phyloP scores from a whole-genome alignment of 257 asterid genomes.

The Perilla frutescens region DNA sequence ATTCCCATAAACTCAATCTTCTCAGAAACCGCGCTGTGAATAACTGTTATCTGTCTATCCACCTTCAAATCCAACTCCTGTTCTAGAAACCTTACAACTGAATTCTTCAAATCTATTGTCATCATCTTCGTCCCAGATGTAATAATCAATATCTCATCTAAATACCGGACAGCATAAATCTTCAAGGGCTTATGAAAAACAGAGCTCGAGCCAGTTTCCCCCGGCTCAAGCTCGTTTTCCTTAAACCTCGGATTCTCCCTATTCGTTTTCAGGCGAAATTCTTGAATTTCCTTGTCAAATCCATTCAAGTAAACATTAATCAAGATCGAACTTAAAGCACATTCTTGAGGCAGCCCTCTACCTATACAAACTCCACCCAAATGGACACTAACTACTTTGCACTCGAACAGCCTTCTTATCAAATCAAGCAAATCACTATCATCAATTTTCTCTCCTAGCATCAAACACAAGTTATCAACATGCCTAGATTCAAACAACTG shows the following conservation, averaged over 20 bases:
- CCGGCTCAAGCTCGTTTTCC: constrained; percentile 47
- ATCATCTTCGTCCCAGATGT: constrained; percentile 79
- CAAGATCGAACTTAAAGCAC: constrained; percentile 70
- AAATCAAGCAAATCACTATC: constrained; percentile 59
- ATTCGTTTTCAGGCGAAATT: constrained; percentile 52
- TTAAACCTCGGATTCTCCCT: constrained; percentile 55
- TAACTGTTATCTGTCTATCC: constrained; percentile 60
- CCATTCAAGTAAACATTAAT: constrained; percentile 66
- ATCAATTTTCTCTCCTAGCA: constrained; percentile 67
- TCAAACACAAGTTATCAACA: constrained; percentile 61
- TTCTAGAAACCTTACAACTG: constrained; percentile 54
- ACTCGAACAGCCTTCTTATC: constrained; percentile 57
- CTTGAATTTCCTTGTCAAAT: constrained; percentile 78
- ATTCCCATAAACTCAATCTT: constrained; percentile 87
- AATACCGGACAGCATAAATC: constrained; percentile 77
- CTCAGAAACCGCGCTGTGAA: constrained; percentile 86
- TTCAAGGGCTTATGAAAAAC: constrained; percentile 76
- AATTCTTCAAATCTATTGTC: constrained; percentile 69
- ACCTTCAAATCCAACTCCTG: constrained; percentile 59
- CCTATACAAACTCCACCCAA: constrained; percentile 65
- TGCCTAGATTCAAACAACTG: constrained; percentile 50
- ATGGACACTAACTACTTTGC: constrained; percentile 46
- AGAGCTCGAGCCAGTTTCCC: constrained; percentile 25
- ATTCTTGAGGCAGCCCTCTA: constrained; percentile 90
- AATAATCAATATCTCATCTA: constrained; percentile 80